These are phyloP conservation scores for Exutisphaerella laricina DNA, from an alignment of 2,329 filamentous ascomycete species.

Conservation along the genomic window DNA sequence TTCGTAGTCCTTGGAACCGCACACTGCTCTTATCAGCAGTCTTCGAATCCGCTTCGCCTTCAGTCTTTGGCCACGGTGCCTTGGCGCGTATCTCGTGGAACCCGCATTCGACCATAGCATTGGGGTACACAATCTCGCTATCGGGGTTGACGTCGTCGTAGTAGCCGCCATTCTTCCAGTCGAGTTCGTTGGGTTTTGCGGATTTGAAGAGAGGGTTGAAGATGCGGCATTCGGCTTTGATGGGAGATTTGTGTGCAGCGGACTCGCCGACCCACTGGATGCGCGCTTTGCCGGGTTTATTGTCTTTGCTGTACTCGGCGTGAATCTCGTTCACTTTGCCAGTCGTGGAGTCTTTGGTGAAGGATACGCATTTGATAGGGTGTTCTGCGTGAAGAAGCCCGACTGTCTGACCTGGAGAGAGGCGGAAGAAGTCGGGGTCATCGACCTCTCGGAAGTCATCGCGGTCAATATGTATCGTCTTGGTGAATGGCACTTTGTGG, in stretches of 20 bases:
- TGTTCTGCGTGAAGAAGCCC: conserved; percentile 66
- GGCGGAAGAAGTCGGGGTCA: conserved; percentile 68
- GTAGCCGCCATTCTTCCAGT: conserved; percentile 67
- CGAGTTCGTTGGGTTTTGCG: conserved; percentile 68
- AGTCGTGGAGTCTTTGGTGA: conserved; percentile 58
- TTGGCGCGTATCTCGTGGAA: conserved; percentile 68
- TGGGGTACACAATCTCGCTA: conserved; percentile 70
- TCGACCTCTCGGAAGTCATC: conserved; percentile 71
- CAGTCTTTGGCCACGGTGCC: conserved; percentile 77
- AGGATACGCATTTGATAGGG: conserved; percentile 63
- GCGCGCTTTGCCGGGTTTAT: conserved; percentile 42
- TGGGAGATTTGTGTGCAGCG: conserved; percentile 54
- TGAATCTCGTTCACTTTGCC: conserved; percentile 65
- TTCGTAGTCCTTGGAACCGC: conserved; percentile 84
- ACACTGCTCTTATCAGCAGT: conserved; percentile 61
- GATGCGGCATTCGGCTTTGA: conserved; percentile 67
- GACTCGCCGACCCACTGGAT: conserved; percentile 86
- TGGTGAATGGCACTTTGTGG: conserved; percentile 61
- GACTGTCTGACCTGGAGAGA: conserved; percentile 68
- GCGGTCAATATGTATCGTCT: conserved; percentile 78
- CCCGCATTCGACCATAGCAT: conserved; percentile 76
- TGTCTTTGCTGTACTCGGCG: conserved; percentile 62
- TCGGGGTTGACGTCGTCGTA: conserved; percentile 78
- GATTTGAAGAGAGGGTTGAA: conserved; percentile 83
- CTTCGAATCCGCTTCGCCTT: conserved; percentile 57